Conservation (phyloP, 176 grass and related monocot species). For the Oryza meyeriana region DNA sequence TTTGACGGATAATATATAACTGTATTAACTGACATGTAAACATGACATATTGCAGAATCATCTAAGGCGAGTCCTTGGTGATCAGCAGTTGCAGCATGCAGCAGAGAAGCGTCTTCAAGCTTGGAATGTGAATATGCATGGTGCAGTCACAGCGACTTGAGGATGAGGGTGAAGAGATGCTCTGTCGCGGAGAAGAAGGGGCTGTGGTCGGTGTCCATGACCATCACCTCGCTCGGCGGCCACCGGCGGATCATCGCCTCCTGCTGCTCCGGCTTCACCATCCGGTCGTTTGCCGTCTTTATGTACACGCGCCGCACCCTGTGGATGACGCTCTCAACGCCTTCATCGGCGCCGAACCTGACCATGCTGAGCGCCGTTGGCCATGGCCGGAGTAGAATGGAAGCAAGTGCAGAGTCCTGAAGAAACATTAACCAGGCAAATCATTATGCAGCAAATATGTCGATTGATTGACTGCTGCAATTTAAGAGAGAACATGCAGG, state of each 20-base stretch:
- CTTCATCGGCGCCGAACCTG: not conserved
- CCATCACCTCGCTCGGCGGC: slow-evolving; percentile 35
- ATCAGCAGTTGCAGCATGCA: not conserved
- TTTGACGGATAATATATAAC: not conserved
- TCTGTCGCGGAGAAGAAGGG: slow-evolving; percentile 51
- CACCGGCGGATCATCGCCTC: slow-evolving; percentile 52
- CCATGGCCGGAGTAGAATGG: slow-evolving; percentile 49
- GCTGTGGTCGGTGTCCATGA: slow-evolving; percentile 46
- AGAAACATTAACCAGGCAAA: not conserved
- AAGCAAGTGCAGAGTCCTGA: slow-evolving; percentile 44
- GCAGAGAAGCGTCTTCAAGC: not conserved
- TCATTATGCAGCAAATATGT: not conserved
- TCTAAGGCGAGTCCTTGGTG: not conserved
- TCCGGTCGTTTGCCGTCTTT: slow-evolving; percentile 40
- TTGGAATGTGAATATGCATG: not conserved
- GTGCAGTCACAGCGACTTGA: slow-evolving; percentile 7
- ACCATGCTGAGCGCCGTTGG: slow-evolving; percentile 1
- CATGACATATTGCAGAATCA: not conserved
- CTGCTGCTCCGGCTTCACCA: slow-evolving; percentile 46
- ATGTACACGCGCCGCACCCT: slow-evolving; percentile 30
- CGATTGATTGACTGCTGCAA: too few species aligned
- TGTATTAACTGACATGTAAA: not conserved
- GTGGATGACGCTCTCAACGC: not conserved
- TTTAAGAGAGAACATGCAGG: not conserved
- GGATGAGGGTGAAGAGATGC: slow-evolving; percentile 25